Evolutionary conservation across 2,329 filamentous ascomycete genomes (phyloP), one percentile per base, ranked within the genome.

Genomic region (Fusarium albosuccineum): DNA sequence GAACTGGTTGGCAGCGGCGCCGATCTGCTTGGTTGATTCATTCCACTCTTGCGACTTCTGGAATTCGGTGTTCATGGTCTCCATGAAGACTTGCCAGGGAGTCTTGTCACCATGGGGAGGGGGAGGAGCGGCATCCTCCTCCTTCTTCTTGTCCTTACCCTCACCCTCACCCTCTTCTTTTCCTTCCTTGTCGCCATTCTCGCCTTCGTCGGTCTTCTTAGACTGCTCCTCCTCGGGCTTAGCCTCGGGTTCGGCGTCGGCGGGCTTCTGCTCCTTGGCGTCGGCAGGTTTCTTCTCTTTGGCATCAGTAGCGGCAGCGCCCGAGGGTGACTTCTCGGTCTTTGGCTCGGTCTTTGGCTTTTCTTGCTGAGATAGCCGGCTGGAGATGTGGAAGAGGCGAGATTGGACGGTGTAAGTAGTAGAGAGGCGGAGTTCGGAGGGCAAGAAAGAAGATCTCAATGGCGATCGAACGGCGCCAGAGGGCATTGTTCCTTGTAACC

Each of bases 41-140:
- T 99, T 97, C 96, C 96, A 99, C 79, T 99, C 96, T 77, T 98
- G 97, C 14, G 94, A 98, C 53, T 93, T 92, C 80, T 97, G 94
- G 82, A 99, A 97, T 81, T 99, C 96, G 59, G 86, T 87, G 78
- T 93, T 89, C 81, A 99, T 88, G n/a, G 96, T 99, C 77, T 99
- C 96, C 75, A 93, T 93, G 83, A 99, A 99, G 33, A 99, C 96
- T 78, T 98, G 93, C 94, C 96, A 98, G 55, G 96, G 96, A 4
- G 95, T 96, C 85, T 99, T 99, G 82, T 97, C 94, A 64, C 96
- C 96, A 76, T 99, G 96, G 17, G 94, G 95, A n/a, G 96, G 95
- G 13, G 94, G 95, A 22, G 95, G 93, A 11, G 94, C 91, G 29
- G 88, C 80, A 64, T 93, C 88, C 73, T 92, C 45, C 22, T 22